These are phyloP conservation scores for Scedosporium apiospermum DNA, from an alignment of 2,329 filamentous ascomycete genomes.

Conservation along the genomic window DNA sequence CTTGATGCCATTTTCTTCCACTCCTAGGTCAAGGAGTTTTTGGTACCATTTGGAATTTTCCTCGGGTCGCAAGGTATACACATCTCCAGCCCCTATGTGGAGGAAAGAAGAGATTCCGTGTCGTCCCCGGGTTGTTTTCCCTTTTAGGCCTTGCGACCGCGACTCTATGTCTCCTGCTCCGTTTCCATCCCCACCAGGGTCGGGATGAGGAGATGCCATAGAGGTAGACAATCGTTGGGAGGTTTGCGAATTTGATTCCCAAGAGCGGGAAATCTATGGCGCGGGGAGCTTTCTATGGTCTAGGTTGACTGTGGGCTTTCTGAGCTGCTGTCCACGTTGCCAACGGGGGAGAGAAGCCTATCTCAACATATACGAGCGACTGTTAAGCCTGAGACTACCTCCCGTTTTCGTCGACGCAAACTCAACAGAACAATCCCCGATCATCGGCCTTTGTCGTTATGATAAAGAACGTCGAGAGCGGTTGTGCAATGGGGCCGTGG, in stretches of 20 bases:
- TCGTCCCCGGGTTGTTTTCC: background rate
- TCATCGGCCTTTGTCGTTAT: too few relatives aligned
- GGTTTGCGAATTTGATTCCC: too few relatives aligned
- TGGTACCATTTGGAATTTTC: slow-evolving; percentile 29
- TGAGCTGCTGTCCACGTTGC: background rate
- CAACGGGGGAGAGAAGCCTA: background rate
- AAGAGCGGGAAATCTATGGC: too few relatives aligned
- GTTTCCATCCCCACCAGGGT: background rate
- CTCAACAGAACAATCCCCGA: too few relatives aligned
- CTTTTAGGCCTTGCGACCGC: background rate
- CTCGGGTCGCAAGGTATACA: background rate
- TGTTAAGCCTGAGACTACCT: too few relatives aligned
- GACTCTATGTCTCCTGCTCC: background rate
- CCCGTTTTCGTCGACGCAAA: too few relatives aligned
- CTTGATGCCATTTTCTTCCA: slow-evolving; percentile 45
- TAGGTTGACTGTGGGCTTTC: too few relatives aligned
- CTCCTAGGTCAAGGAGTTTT: slow-evolving; percentile 30
- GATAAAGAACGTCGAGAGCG: background rate
- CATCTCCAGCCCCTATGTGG: background rate
- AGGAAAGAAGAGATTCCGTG: background rate
- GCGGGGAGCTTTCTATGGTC: too few relatives aligned
- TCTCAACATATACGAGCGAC: background rate
- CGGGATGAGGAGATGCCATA: background rate
- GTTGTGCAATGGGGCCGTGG: background rate
- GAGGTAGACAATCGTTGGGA: background rate